Conservation (phyloP, 139 green algal genomes). For the Coccomyxa sp. region DNA sequence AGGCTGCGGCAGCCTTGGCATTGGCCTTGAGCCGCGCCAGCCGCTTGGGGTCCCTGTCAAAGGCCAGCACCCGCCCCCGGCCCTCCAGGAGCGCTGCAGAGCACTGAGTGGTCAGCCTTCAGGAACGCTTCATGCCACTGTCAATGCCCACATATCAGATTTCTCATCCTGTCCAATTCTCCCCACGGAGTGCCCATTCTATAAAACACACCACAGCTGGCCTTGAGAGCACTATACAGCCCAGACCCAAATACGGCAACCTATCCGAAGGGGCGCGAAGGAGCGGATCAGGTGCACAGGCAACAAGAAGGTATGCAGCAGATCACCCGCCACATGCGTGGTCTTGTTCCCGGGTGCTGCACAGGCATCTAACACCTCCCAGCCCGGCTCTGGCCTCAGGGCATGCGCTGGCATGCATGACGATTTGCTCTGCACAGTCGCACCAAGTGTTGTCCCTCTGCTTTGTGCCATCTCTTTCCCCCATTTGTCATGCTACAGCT, state of each 20-base stretch:
- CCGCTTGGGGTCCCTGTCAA: conserved; percentile 75
- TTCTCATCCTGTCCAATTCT: too few relatives aligned
- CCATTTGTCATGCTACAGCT: not conserved
- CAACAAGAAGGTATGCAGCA: too few relatives aligned
- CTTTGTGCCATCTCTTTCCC: not conserved
- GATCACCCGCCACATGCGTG: conserved; percentile 81
- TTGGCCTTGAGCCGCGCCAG: conserved; percentile 65
- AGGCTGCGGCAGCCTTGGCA: conserved; percentile 42
- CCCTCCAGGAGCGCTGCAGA: conserved; percentile 39
- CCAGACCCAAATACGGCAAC: not conserved
- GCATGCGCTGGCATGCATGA: conserved; percentile 87
- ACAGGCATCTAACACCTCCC: conserved; percentile 88
- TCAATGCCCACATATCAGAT: too few relatives aligned
- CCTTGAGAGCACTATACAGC: not conserved
- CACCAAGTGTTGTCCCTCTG: not conserved
- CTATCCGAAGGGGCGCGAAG: too few relatives aligned
- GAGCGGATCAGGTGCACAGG: too few relatives aligned
- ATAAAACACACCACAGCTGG: not conserved
- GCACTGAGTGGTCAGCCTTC: too few relatives aligned
- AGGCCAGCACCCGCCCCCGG: conserved; percentile 69
- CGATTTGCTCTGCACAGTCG: conserved; percentile 62
- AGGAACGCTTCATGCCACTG: too few relatives aligned
- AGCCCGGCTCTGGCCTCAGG: conserved; percentile 67
- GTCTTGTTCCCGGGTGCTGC: conserved; percentile 98
- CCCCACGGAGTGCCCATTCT: not conserved